Evolutionary conservation across 352 stramenopile species (phyloP), one percentile per base, ranked within the genome.

Genomic region (Pythium brachiatum): DNA sequence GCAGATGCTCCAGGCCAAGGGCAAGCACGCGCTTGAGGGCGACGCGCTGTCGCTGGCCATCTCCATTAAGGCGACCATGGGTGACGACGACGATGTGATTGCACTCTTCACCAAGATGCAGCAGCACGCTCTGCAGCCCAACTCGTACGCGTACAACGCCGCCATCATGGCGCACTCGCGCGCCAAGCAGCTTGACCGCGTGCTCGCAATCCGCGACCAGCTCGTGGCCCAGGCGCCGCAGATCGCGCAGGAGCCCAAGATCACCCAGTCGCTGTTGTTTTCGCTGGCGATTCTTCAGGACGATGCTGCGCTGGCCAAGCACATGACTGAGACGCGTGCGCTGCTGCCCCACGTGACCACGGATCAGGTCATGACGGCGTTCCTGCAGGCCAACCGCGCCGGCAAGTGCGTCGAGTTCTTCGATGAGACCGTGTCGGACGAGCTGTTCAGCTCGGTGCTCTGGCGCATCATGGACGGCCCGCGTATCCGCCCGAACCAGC

Each of bases 131-230:
- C 64, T 93, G 8, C 46, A 66, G 66, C 80, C 82, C 23, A 94
- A 94, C 58, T 79, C 83, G 48, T 94, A 91, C 46, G 86, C 83
- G 25, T 79, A 79, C 56, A 92, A 92, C 53, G 86, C 86, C 11
- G 82, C 83, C 7, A 80, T 92, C 57, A 66, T 76, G 7, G 83
- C 83, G 2, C 92, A 90, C 60, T 91, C 86, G 20, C 83, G 83
- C 26, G 68, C 76, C 26, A 71, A 71, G 47, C 64, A 62, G 3
- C 66, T 78, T 7, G 80, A 88, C 41, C 65, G 83, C 27, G 82
- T 94, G 46, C 57, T 88, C 31, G 66, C 61, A n/a, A 76, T 92
- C 34, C 75, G 74, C 16, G 74, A 87, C 31, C 38, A 51, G 34
- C 51, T 86, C 3, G 9, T 61, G 1, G 54, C 13, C 1, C 32